These are phyloP conservation scores for Uncinocarpus reesii DNA, from an alignment of 2,329 filamentous ascomycete species.

Conservation along the genomic window DNA sequence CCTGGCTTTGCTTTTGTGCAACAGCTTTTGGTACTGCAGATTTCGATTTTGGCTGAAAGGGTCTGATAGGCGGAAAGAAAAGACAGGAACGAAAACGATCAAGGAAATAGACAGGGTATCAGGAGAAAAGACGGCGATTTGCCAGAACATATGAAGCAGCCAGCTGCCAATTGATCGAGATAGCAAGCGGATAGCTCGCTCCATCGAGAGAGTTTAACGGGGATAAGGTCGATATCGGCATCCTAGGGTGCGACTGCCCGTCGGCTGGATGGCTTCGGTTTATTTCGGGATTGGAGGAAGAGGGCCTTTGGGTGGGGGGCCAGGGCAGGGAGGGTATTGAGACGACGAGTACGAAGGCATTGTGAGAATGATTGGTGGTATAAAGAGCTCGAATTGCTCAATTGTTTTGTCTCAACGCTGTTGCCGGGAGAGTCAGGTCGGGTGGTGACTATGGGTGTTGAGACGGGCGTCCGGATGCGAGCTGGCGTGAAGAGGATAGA, in stretches of 20 bases:
- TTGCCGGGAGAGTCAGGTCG: too few relatives aligned
- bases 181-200: too few relatives aligned
- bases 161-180: too few relatives aligned
- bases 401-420: too few relatives aligned
- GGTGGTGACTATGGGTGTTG: too few relatives aligned
- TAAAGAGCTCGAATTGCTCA: too few relatives aligned
- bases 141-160: constrained; percentile 6
- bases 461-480: too few relatives aligned
- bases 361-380: constrained; percentile 7
- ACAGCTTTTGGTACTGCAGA: constrained; percentile 1
- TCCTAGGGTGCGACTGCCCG: not conserved
- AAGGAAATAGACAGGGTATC: not conserved
- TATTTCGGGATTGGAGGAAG: constrained; percentile 20
- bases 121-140: not conserved
- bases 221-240: not conserved
- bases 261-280: not conserved
- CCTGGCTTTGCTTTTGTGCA: not conserved
- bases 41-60: constrained; percentile 1
- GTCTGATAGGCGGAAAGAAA: not conserved
- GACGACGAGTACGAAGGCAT: constrained; percentile 18
- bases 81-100: not conserved
- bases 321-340: constrained; percentile 21
- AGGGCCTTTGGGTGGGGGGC: constrained; percentile 19
- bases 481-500: too few relatives aligned
- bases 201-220: too few relatives aligned